These are phyloP conservation scores for Fusarium udum DNA, from an alignment of 2,329 filamentous ascomycete species.

Conservation along the genomic window DNA sequence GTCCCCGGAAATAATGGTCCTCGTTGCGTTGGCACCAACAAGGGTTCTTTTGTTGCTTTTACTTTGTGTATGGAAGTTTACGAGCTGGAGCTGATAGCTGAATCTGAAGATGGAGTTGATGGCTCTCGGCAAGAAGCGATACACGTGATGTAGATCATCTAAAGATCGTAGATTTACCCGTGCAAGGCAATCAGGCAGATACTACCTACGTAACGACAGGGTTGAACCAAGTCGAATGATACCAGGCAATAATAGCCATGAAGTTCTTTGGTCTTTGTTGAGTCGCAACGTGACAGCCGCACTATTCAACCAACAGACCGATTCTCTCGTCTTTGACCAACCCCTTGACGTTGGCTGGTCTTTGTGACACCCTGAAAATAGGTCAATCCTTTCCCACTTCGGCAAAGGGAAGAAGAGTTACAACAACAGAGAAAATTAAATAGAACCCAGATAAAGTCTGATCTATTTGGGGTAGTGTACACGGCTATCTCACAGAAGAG, in stretches of 20 bases:
- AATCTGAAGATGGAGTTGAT: neutral
- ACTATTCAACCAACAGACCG: neutral
- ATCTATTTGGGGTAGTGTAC: neutral
- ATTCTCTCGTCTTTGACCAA: neutral
- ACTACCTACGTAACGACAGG: slow-evolving; percentile 2
- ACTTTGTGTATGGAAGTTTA: neutral
- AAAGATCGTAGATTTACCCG: slow-evolving; percentile 1
- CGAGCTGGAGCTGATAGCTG: neutral
- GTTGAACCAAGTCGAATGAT: neutral
- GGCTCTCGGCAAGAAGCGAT: slow-evolving; percentile 13
- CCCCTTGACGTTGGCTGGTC: neutral
- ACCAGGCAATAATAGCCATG: neutral
- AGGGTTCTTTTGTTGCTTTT: neutral
- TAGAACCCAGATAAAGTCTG: neutral
- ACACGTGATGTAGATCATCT: slow-evolving; percentile 19
- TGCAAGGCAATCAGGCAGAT: neutral
- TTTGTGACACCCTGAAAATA: neutral
- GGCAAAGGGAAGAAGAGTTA: neutral
- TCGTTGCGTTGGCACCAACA: neutral
- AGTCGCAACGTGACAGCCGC: neutral
- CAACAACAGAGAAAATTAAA: neutral
- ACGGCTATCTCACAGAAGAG: neutral
- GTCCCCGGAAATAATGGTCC: neutral
- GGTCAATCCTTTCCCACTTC: neutral
- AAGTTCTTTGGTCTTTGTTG: neutral